A percentile compares a stretch with the other conserved stretches of the same genome.
These are phyloP conservation scores for Acorus gramineus DNA, from an alignment of 106 monocot genomes.

Conservation along the genomic window DNA sequence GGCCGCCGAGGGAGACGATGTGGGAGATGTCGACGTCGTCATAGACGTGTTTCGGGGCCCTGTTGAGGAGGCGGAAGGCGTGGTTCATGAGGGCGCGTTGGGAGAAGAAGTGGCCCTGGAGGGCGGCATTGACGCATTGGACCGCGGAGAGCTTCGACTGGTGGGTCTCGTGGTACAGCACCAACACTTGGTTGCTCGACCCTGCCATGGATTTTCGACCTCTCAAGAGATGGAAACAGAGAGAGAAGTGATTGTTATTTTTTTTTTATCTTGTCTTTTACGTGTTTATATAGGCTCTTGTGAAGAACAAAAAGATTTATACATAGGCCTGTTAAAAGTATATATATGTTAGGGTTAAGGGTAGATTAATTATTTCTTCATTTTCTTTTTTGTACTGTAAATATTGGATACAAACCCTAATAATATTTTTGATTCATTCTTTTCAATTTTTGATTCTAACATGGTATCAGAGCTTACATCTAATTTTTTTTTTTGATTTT, in stretches of 20 bases:
- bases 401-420: too few relatives aligned
- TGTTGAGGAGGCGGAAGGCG: constrained; percentile 72
- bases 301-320: neutral
- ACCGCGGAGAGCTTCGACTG: constrained; percentile 91
- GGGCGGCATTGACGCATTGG: constrained; percentile 88
- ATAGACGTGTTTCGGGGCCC: constrained; percentile 29
- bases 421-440: too few relatives aligned
- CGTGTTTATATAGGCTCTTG: neutral
- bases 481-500: too few relatives aligned
- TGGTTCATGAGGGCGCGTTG: constrained; percentile 74
- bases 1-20: constrained; percentile 80
- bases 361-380: too few relatives aligned
- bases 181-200: constrained; percentile 56
- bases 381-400: too few relatives aligned
- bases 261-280: too few relatives aligned
- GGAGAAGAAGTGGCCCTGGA: constrained; percentile 91
- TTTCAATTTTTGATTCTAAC: too few relatives aligned
- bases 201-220: constrained; percentile 12
- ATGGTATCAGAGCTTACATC: too few relatives aligned
- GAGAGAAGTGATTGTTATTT: too few relatives aligned
- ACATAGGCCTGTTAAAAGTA: too few relatives aligned
- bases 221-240: too few relatives aligned
- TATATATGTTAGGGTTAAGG: too few relatives aligned
- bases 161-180: constrained; percentile 96
- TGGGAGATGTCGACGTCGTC: constrained; percentile 48